These are phyloP conservation scores for Choiromyces venosus DNA, from an alignment of 495 filamentous ascomycete species.

Conservation along the genomic window DNA sequence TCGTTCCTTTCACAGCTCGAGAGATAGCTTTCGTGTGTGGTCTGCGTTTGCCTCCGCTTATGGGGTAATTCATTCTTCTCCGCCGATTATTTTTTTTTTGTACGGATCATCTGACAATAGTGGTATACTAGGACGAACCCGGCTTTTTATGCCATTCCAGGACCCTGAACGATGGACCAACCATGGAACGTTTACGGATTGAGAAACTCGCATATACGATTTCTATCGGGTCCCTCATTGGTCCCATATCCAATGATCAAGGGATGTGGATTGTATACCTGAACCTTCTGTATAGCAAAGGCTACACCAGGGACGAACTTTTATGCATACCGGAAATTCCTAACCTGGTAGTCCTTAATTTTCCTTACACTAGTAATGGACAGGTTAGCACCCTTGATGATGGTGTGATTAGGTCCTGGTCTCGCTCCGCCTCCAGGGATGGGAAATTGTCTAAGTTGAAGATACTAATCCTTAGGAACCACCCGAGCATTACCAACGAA, in stretches of 20 bases:
- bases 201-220: constrained; percentile 4
- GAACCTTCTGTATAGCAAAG: constrained; percentile 23
- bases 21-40: constrained; percentile 28
- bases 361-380: constrained; percentile 14
- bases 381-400: constrained; percentile 28
- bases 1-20: neutral
- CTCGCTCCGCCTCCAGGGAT: constrained; percentile 25
- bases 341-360: constrained; percentile 26
- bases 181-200: neutral
- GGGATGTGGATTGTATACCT: constrained; percentile 33
- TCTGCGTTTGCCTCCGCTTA: constrained; percentile 30
- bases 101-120: constrained; percentile 6
- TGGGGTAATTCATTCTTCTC: constrained; percentile 22
- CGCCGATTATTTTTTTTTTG: neutral
- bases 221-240: constrained; percentile 22
- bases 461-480: constrained; percentile 27
- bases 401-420: constrained; percentile 30
- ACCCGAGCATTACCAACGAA: constrained; percentile 20
- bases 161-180: neutral
- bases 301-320: constrained; percentile 32
- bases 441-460: constrained; percentile 26
- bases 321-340: constrained; percentile 25
- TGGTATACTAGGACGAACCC: constrained; percentile 20
- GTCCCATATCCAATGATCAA: constrained; percentile 17
- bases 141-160: constrained; percentile 13